These are phyloP conservation scores for Erodium maritimum DNA, from an alignment of 345 rosid species.

Conservation along the genomic window DNA sequence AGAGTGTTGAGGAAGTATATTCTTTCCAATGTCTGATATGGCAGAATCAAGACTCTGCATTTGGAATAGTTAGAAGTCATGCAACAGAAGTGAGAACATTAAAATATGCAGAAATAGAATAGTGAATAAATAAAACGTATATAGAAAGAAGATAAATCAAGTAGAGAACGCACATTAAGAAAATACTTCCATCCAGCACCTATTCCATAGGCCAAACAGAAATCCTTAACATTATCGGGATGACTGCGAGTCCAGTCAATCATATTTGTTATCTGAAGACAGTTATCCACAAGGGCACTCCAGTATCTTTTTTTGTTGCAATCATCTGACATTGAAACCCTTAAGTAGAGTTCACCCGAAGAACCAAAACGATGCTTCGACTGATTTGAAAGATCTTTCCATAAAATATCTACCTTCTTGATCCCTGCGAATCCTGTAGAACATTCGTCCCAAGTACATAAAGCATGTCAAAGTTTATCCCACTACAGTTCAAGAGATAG, in stretches of 20 bases:
- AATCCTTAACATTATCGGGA: slow-evolving; percentile 66
- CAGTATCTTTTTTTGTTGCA: slow-evolving; percentile 40
- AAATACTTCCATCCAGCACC: slow-evolving; percentile 65
- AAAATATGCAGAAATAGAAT: background rate
- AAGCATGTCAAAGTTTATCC: background rate
- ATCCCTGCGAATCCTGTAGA: slow-evolving; percentile 59
- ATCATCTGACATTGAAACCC: slow-evolving; percentile 44
- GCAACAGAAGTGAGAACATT: background rate
- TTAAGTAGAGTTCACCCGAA: slow-evolving; percentile 67
- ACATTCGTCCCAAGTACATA: background rate
- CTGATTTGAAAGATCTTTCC: slow-evolving; percentile 47
- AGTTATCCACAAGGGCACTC: slow-evolving; percentile 47
- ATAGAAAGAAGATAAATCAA: slow-evolving; percentile 2
- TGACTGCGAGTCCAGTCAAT: slow-evolving; percentile 87
- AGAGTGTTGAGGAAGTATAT: slow-evolving; percentile 58
- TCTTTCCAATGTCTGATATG: slow-evolving; percentile 65
- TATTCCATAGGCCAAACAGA: slow-evolving; percentile 62
- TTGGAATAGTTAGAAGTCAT: slow-evolving; percentile 2
- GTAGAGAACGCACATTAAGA: slow-evolving; percentile 36
- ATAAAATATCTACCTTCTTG: slow-evolving; percentile 65
- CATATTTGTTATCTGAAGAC: slow-evolving; percentile 53
- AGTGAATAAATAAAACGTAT: background rate
- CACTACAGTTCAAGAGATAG: too few species aligned
- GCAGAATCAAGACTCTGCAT: slow-evolving; percentile 68
- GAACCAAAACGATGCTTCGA: slow-evolving; percentile 15